Evolutionary conservation across 495 filamentous ascomycete genomes (phyloP), one percentile per base, ranked within the genome.

Genomic region (Pyronema omphalodes): DNA sequence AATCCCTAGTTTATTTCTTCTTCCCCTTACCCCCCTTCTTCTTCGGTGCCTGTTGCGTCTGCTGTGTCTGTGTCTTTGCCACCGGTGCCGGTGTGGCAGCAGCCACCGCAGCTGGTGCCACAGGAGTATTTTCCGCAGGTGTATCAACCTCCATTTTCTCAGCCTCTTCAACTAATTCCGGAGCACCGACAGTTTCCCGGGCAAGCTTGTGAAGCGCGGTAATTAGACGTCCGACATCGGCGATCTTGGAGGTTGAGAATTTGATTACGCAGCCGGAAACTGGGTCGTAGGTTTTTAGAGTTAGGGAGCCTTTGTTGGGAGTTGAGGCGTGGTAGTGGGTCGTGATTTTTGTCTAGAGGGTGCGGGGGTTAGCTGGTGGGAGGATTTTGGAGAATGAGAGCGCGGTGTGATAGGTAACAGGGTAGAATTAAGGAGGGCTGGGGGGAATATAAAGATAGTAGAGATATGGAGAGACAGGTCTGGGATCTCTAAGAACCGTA

Each of bases 251-350:
- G 14, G 91, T 94, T 63, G 76, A 75, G 71, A 94, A 98, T 68
- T 94, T 93, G 36, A 98, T 76, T 52, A 81, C 80, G 46, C 78
- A 76, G 58, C 91, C 91, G 9, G 82, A 80, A 29, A 67, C 68
- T 0, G 91, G 85, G 67, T 94, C 87, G 73, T 78, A 98, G 12
- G 88, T 93, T 71, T 94, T 96, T 33, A 96, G 72, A 0, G 75
- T 81, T 29, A 98, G 78, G 19, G 72, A 74, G 56, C 83, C 86
- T 58, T 79, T 70, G 48, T 56, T 54, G n/a, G 58, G 23, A 23
- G 60, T 52, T 17, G 62, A 57, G 56, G 66, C 49, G 53, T 48
- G 57, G 49, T 65, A 62, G 12, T 56, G 57, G 37, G 64, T 60
- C 2, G 64, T 67, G 39, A 55, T 60, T 57, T 57, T 65, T 15